phyloP scores from a whole-genome alignment of 2,329 filamentous ascomycete genomes.

The Hyphodiscus sp. region DNA sequence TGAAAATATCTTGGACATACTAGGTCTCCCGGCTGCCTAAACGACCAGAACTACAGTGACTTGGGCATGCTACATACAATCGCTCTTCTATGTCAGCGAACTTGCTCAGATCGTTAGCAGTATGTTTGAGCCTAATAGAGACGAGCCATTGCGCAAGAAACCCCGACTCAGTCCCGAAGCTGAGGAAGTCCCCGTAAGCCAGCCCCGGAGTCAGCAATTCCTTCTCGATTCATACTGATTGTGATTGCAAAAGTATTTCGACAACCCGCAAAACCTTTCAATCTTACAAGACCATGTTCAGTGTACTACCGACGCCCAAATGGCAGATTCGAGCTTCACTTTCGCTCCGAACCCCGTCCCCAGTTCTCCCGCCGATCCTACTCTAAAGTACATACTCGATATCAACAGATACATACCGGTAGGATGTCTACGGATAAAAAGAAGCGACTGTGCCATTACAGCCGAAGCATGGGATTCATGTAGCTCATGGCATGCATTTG shows the following conservation, averaged over 20 bases:
- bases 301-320: background rate
- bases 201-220: background rate
- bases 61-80: background rate
- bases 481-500: conserved; percentile 17
- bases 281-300: background rate
- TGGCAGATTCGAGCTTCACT: conserved; percentile 6
- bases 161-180: background rate
- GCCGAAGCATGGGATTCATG: conserved; percentile 8
- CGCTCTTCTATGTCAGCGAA: background rate
- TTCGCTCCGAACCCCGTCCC: background rate
- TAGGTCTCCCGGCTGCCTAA: background rate
- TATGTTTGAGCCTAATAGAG: background rate
- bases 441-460: conserved; percentile 5
- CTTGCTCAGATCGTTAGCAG: background rate
- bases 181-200: background rate
- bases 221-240: too few relatives aligned
- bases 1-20: background rate
- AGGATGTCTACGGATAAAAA: conserved; percentile 20
- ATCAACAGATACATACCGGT: conserved; percentile 24
- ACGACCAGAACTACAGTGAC: background rate
- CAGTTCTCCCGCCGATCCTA: background rate
- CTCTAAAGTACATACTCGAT: conserved; percentile 10
- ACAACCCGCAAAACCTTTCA: background rate
- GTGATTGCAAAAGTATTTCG: background rate
- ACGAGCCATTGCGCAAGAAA: background rate